A percentile compares a stretch with the other conserved stretches of the same genome.
Evolutionary conservation across 2,329 filamentous ascomycete species (phyloP).

Genomic region (Aspergillus eucalypticola): DNA sequence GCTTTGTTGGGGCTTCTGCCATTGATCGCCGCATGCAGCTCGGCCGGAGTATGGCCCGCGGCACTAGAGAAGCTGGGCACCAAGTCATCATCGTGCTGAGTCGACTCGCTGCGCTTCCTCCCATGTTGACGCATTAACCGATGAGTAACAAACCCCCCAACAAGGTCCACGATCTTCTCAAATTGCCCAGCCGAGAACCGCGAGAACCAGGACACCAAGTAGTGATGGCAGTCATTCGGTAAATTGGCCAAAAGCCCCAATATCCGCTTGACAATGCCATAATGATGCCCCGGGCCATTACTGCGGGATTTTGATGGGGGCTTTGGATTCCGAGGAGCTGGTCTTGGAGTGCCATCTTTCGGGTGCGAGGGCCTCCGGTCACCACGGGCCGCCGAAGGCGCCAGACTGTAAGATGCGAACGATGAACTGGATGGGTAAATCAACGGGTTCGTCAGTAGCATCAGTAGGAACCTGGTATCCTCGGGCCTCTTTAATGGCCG

Average conservation of each 20-base stretch:
- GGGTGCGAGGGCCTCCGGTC: constrained; percentile 33
- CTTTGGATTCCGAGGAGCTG: constrained; percentile 20
- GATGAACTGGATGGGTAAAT: constrained; percentile 54
- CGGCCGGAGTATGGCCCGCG: constrained; percentile 64
- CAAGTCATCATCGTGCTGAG: constrained; percentile 58
- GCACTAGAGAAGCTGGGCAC: constrained; percentile 71
- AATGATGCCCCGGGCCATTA: constrained; percentile 65
- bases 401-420: constrained; percentile 14
- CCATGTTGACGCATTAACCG: constrained; percentile 71
- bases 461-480: constrained; percentile 74
- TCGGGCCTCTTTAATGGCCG: constrained; percentile 66
- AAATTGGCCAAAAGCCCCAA: constrained; percentile 77
- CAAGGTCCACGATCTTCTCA: constrained; percentile 71
- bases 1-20: constrained; percentile 49
- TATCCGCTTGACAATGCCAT: constrained; percentile 80
- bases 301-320: constrained; percentile 21
- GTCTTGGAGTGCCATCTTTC: constrained; percentile 21
- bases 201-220: constrained; percentile 76
- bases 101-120: constrained; percentile 60
- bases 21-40: constrained; percentile 75
- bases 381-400: constrained; percentile 23
- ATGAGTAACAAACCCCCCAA: constrained; percentile 78
- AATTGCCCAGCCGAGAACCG: constrained; percentile 69
- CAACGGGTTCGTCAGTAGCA: constrained; percentile 77
- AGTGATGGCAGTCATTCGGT: constrained; percentile 72